phyloP scores from a whole-genome alignment of 1,284 basidiomycete genomes.

The Fomitopsis pinicola region DNA sequence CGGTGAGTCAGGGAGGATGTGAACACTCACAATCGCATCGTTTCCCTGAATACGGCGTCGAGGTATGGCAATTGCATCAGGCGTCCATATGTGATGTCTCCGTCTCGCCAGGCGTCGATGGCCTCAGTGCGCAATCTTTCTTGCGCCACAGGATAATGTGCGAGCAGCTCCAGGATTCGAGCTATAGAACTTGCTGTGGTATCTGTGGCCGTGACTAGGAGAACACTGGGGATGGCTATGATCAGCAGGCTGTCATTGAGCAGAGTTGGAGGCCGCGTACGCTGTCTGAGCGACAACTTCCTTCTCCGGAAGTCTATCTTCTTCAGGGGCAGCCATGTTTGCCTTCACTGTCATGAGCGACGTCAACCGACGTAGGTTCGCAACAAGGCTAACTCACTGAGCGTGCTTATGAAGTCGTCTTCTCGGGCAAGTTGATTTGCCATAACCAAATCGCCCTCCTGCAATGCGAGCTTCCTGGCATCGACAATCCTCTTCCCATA shows the following conservation, averaged over 20 bases:
- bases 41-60: constrained; percentile 15
- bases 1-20: too few relatives aligned
- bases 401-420: background rate
- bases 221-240: background rate
- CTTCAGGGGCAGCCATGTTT: background rate
- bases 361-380: background rate
- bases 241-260: background rate
- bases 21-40: constrained; percentile 15
- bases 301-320: background rate
- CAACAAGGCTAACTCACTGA: background rate
- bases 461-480: background rate
- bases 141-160: constrained; percentile 2
- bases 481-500: background rate
- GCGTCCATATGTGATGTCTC: constrained; percentile 10
- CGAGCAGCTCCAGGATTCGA: background rate
- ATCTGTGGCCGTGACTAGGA: background rate
- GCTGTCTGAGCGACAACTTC: background rate
- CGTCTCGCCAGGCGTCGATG: background rate
- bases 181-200: background rate
- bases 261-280: background rate
- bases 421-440: background rate
- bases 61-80: constrained; percentile 14
- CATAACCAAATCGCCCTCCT: background rate
- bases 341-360: background rate
- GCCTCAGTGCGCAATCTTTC: constrained; percentile 3